A percentile compares a stretch with the other conserved stretches of the same genome.
Evolutionary conservation across 1,284 basidiomycete genomes (phyloP).

Genomic region (Moesziomyces sp.): DNA sequence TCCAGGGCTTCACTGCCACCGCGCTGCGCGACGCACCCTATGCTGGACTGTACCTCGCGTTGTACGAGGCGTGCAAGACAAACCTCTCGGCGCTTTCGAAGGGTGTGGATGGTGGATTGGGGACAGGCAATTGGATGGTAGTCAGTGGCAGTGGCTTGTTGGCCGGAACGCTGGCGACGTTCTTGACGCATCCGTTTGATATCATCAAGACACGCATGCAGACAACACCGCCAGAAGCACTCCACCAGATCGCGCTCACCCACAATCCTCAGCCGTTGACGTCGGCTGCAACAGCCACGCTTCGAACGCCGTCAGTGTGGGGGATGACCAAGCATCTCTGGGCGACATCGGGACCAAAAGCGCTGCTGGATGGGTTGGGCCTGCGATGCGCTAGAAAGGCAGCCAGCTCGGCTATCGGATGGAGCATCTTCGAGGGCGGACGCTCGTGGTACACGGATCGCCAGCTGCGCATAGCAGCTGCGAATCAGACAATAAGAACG

Average conservation of each 20-base stretch:
- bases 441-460: slow-evolving; percentile 47
- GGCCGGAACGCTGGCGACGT: slow-evolving; percentile 61
- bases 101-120: slow-evolving; percentile 12
- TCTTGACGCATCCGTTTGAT: slow-evolving; percentile 67
- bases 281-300: not conserved
- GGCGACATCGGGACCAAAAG: slow-evolving; percentile 33
- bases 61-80: slow-evolving; percentile 74
- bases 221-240: slow-evolving; percentile 41
- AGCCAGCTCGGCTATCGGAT: slow-evolving; percentile 63
- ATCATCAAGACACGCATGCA: slow-evolving; percentile 67
- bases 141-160: slow-evolving; percentile 52
- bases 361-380: slow-evolving; percentile 62
- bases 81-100: slow-evolving; percentile 31
- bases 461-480: slow-evolving; percentile 11
- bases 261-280: slow-evolving; percentile 1
- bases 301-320: slow-evolving; percentile 20
- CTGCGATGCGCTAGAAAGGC: slow-evolving; percentile 64
- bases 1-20: slow-evolving; percentile 88
- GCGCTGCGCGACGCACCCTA: slow-evolving; percentile 94
- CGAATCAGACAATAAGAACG: not conserved
- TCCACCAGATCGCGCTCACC: slow-evolving; percentile 19
- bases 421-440: slow-evolving; percentile 65
- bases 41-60: slow-evolving; percentile 89
- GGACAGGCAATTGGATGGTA: slow-evolving; percentile 56
- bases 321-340: slow-evolving; percentile 48